Percentiles rank a stretch among this genome's conserved stretches.
phyloP scores from a whole-genome alignment of 2,329 filamentous ascomycete genomes.

The Colletotrichum lupini region DNA sequence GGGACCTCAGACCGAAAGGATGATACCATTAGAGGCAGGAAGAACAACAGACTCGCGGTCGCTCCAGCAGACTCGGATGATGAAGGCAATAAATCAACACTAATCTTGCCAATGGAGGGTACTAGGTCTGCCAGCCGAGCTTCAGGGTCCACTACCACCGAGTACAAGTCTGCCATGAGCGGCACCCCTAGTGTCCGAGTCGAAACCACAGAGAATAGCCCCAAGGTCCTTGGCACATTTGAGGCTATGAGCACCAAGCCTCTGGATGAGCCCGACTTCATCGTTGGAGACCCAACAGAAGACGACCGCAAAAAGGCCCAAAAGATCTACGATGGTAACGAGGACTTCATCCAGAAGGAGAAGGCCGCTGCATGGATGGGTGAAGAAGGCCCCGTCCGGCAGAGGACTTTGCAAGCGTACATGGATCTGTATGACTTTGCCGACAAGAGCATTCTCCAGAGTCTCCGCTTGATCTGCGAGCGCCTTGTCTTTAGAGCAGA shows the following conservation, averaged over 20 bases:
- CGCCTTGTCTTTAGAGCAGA: conserved; percentile 88
- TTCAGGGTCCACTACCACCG: conserved; percentile 50
- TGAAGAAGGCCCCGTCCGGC: conserved; percentile 71
- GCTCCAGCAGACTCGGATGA: conserved; percentile 47
- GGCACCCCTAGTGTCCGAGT: conserved; percentile 55
- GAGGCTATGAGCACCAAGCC: conserved; percentile 51
- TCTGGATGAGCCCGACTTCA: conserved; percentile 68
- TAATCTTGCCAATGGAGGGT: conserved; percentile 57
- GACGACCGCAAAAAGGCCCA: conserved; percentile 82
- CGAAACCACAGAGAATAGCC: conserved; percentile 51
- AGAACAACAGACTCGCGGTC: conserved; percentile 36
- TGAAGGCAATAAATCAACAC: conserved; percentile 47
- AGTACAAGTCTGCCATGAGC: conserved; percentile 52
- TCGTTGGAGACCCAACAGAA: conserved; percentile 69
- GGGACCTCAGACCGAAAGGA: conserved; percentile 5
- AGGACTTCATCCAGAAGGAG: conserved; percentile 82
- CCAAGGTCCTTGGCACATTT: conserved; percentile 46
- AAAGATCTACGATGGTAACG: conserved; percentile 85
- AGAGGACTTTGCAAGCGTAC: conserved; percentile 77
- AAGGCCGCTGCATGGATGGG: conserved; percentile 91
- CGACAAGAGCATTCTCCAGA: conserved; percentile 81
- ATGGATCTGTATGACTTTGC: conserved; percentile 93
- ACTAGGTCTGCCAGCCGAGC: conserved; percentile 46
- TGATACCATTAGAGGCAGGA: conserved; percentile 31
- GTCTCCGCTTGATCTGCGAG: conserved; percentile 83